Evolutionary conservation across 805 yeast species (phyloP).

Genomic region (Saccharomyces mikatae): DNA sequence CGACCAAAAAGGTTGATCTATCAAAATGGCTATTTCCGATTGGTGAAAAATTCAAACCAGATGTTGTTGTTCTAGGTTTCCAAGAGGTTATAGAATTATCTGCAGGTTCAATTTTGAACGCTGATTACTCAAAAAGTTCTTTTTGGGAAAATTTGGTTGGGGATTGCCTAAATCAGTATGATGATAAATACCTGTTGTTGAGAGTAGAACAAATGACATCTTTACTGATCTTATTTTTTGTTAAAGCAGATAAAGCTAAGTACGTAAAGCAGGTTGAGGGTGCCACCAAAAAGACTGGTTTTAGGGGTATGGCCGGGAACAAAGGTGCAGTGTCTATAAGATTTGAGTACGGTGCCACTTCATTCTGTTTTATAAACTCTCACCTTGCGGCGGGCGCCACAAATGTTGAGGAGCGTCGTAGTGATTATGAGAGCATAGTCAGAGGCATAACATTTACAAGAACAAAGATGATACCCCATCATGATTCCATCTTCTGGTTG

Average conservation of each 20-base stretch:
- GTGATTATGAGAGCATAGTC: slow-evolving; percentile 69
- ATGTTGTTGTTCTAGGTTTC: slow-evolving; percentile 79
- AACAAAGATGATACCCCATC: slow-evolving; percentile 68
- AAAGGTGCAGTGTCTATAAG: slow-evolving; percentile 95
- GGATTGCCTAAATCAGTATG: slow-evolving; percentile 49
- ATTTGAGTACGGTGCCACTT: slow-evolving; percentile 70
- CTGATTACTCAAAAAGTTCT: slow-evolving; percentile 68
- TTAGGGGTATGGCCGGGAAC: slow-evolving; percentile 95
- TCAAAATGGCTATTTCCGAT: slow-evolving; percentile 77
- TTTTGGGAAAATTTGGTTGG: slow-evolving; percentile 72
- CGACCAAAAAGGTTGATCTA: slow-evolving; percentile 49
- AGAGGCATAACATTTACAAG: slow-evolving; percentile 74
- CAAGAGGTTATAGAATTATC: slow-evolving; percentile 92
- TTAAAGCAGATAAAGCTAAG: slow-evolving; percentile 39
- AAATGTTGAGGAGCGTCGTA: slow-evolving; percentile 76
- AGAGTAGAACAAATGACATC: slow-evolving; percentile 74
- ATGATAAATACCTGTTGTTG: slow-evolving; percentile 51
- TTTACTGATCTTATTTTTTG: slow-evolving; percentile 55
- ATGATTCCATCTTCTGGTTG: slow-evolving; percentile 83
- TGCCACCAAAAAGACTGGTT: slow-evolving; percentile 88
- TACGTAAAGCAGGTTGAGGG: slow-evolving; percentile 81
- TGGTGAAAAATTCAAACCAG: slow-evolving; percentile 51
- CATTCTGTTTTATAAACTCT: slow-evolving; percentile 78
- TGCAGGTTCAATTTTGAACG: slow-evolving; percentile 81
- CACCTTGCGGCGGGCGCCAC: slow-evolving; percentile 90